phyloP scores from a whole-genome alignment of 2,329 filamentous ascomycete genomes.

The Colletotrichum musicola region DNA sequence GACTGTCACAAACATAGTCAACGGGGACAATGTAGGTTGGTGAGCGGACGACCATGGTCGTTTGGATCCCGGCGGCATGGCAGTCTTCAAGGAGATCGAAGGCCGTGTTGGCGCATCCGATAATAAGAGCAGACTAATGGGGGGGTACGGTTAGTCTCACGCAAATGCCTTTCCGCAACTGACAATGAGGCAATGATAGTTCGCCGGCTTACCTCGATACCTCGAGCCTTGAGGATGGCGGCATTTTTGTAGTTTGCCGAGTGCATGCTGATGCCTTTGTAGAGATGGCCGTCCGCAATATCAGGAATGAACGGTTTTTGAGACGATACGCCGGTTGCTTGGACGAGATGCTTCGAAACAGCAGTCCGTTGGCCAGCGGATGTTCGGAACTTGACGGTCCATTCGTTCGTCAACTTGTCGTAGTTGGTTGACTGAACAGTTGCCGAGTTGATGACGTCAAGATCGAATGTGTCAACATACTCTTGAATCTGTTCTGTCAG shows the following conservation, averaged over 20 bases:
- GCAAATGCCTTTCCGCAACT: no score
- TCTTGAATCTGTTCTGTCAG: slow-evolving; percentile 43
- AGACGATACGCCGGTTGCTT: slow-evolving; percentile 44
- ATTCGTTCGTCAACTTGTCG: slow-evolving; percentile 41
- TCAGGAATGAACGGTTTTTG: slow-evolving; percentile 43
- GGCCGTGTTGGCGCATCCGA: slow-evolving; percentile 56
- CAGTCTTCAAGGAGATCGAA: slow-evolving; percentile 55
- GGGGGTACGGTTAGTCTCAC: neutral
- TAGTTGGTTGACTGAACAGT: slow-evolving; percentile 45
- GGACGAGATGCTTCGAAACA: slow-evolving; percentile 44
- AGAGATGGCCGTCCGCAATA: slow-evolving; percentile 32
- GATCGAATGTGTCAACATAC: slow-evolving; percentile 46
- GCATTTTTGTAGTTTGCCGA: slow-evolving; percentile 10
- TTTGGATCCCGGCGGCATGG: slow-evolving; percentile 44
- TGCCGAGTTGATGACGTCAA: slow-evolving; percentile 46
- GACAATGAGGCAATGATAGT: neutral
- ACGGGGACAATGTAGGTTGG: slow-evolving; percentile 51
- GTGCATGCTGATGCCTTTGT: slow-evolving; percentile 11
- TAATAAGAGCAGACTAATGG: slow-evolving; percentile 46
- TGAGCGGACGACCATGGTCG: slow-evolving; percentile 51
- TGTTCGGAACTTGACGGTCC: slow-evolving; percentile 44
- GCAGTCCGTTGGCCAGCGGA: slow-evolving; percentile 23
- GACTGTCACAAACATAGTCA: slow-evolving; percentile 44
- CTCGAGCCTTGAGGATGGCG: neutral
- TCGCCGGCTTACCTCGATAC: neutral